Evolutionary conservation across 2,329 filamentous ascomycete genomes (phyloP).

Genomic region (Pseudopyrenochaeta lycopersici): DNA sequence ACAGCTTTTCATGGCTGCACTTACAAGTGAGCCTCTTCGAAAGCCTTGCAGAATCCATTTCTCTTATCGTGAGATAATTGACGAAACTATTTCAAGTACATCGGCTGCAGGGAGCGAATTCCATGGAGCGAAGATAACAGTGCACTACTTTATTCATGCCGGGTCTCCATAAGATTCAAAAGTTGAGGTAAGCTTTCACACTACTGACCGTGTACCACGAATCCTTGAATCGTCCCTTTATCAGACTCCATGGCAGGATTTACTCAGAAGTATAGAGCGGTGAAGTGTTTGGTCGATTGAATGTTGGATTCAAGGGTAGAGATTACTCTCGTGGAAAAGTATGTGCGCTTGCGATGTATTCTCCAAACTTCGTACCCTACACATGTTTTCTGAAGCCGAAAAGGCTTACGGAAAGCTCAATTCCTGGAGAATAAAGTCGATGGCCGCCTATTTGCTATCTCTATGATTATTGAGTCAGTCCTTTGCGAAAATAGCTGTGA

Average conservation of each 20-base stretch:
- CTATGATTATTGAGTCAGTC: too few relatives aligned
- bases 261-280: not conserved
- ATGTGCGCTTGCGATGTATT: not conserved
- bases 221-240: not conserved
- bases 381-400: too few relatives aligned
- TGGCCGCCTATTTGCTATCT: too few relatives aligned
- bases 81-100: not conserved
- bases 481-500: too few relatives aligned
- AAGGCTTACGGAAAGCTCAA: too few relatives aligned
- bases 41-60: not conserved
- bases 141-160: too few relatives aligned
- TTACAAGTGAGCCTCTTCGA: not conserved
- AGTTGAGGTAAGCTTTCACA: not conserved
- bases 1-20: too few relatives aligned
- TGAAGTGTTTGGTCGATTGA: not conserved
- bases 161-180: not conserved
- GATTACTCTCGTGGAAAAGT: not conserved
- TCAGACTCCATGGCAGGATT: not conserved
- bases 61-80: not conserved
- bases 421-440: too few relatives aligned
- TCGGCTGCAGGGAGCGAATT: too few relatives aligned
- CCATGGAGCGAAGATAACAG: too few relatives aligned
- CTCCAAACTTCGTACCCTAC: not conserved
- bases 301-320: not conserved
- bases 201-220: not conserved